Conservation (phyloP, 73 alveolate species). For the Durusdinium trenchii region DNA sequence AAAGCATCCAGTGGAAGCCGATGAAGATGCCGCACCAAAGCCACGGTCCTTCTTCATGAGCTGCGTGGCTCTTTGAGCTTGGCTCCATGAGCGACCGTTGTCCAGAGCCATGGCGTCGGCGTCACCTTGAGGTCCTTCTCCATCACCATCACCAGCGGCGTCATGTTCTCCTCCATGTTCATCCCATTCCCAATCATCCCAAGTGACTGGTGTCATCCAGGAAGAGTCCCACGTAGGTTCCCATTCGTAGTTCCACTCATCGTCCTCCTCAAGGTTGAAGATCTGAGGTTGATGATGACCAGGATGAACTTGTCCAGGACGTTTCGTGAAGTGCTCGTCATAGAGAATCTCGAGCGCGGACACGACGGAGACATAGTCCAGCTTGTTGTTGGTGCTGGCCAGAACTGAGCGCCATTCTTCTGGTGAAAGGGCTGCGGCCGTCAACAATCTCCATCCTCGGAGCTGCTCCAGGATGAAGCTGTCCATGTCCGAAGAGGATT, state of each 20-base stretch:
- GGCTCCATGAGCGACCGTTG: background rate
- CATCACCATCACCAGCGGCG: background rate
- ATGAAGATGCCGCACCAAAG: background rate
- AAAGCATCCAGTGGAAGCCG: background rate
- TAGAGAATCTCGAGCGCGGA: background rate
- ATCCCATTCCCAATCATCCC: background rate
- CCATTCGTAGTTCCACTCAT: background rate
- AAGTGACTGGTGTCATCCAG: background rate
- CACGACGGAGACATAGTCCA: background rate
- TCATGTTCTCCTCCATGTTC: too few relatives aligned
- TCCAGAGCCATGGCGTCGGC: background rate
- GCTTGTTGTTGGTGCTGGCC: background rate
- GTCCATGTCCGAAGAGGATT: too few relatives aligned
- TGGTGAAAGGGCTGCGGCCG: background rate
- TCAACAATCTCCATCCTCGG: slow-evolving; percentile 4
- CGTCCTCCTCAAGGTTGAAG: background rate
- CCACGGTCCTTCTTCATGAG: background rate
- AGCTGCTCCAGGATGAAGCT: slow-evolving; percentile 10
- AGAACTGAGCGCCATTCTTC: background rate
- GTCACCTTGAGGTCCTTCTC: background rate
- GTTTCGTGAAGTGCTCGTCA: slow-evolving; percentile 7
- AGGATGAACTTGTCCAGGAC: background rate
- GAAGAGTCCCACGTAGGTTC: background rate
- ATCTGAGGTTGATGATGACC: background rate
- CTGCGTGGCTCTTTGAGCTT: background rate